Conservation (phyloP, 108 stramenopile genomes). For the Nitzschia sp. region DNA sequence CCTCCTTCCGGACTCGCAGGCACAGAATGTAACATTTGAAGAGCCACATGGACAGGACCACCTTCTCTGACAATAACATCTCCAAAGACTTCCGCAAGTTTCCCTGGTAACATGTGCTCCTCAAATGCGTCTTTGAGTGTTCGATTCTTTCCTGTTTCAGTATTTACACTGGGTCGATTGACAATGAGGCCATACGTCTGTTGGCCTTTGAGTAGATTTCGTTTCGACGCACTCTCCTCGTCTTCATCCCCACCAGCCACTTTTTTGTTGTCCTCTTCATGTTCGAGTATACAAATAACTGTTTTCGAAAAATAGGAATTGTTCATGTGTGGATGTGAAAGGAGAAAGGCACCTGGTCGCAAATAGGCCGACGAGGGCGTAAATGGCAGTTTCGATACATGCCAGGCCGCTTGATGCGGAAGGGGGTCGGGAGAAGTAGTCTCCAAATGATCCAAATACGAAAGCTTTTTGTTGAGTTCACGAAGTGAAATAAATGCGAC, state of each 20-base stretch:
- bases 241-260: neutral
- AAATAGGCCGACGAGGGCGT: constrained; percentile 40
- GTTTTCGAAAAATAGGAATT: constrained; percentile 69
- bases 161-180: constrained; percentile 59
- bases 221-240: constrained; percentile 11
- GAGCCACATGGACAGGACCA: constrained; percentile 75
- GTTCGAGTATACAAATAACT: constrained; percentile 75
- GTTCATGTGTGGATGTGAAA: constrained; percentile 80
- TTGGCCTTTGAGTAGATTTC: constrained; percentile 10
- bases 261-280: constrained; percentile 1
- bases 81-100: constrained; percentile 58
- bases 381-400: constrained; percentile 35
- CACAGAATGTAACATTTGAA: constrained; percentile 74
- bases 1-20: constrained; percentile 6
- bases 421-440: constrained; percentile 12
- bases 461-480: constrained; percentile 77
- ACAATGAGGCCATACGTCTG: constrained; percentile 85
- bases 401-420: constrained; percentile 16
- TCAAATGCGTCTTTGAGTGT: constrained; percentile 35
- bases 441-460: constrained; percentile 46
- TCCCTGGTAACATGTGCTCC: constrained; percentile 29
- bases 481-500: constrained; percentile 69
- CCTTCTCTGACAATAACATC: constrained; percentile 64
- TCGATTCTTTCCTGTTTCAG: constrained; percentile 26
- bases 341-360: constrained; percentile 70